A percentile compares a stretch with the other conserved stretches of the same genome.
Evolutionary conservation across 2,329 filamentous ascomycete genomes (phyloP).

Genomic region (Fusarium cyanostomum): DNA sequence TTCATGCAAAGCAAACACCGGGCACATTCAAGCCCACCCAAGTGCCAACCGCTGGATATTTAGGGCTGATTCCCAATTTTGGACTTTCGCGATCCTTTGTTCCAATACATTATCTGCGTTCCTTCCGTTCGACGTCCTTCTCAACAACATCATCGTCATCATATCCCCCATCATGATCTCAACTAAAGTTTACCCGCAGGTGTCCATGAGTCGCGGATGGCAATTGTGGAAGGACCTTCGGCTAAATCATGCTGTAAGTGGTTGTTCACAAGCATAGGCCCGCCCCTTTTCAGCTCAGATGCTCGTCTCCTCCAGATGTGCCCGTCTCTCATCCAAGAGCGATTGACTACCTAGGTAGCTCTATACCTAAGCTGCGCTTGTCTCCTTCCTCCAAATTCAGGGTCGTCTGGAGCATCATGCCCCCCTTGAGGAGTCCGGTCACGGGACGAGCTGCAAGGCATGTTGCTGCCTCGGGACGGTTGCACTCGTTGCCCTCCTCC

Average conservation of each 20-base stretch:
- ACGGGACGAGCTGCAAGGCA: slow-evolving; percentile 3
- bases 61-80: too few species aligned
- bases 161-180: neutral
- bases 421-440: neutral
- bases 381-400: slow-evolving; percentile 14
- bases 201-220: neutral
- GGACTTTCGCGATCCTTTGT: too few species aligned
- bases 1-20: too few species aligned
- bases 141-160: too few species aligned
- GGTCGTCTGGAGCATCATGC: neutral
- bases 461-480: neutral
- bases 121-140: too few species aligned
- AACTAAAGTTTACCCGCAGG: neutral
- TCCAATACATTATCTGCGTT: too few species aligned
- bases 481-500: neutral
- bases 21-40: too few species aligned
- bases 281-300: neutral
- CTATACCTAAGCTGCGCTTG: neutral
- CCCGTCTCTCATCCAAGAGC: neutral
- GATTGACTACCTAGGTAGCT: neutral
- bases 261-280: neutral
- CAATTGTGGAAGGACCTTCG: neutral
- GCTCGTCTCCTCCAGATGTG: neutral
- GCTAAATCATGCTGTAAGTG: neutral
- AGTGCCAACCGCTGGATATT: too few species aligned